Conservation (phyloP, 495 filamentous ascomycete genomes). For the Clavariopsis aquatica region DNA sequence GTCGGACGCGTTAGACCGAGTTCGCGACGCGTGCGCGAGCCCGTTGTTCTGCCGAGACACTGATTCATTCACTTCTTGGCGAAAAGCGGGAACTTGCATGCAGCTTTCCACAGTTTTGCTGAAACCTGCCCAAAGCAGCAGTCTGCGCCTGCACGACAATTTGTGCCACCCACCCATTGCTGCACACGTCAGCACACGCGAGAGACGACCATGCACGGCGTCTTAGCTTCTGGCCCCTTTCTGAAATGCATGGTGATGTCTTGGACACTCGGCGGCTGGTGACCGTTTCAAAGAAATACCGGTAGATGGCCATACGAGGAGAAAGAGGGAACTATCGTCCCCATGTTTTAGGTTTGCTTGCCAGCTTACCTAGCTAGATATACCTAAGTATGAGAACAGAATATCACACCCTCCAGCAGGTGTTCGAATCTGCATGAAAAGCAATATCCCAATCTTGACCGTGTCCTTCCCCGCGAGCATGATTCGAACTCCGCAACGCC, state of each 20-base stretch:
- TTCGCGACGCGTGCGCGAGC: slow-evolving; percentile 6
- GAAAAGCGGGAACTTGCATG: slow-evolving; percentile 20
- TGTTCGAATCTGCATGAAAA: too few relatives aligned
- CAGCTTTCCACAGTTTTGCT: background rate
- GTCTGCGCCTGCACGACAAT: background rate
- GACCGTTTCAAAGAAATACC: too few relatives aligned
- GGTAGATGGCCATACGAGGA: too few relatives aligned
- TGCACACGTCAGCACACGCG: background rate
- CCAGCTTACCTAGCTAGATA: too few relatives aligned
- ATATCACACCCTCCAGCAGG: too few relatives aligned
- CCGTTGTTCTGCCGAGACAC: slow-evolving; percentile 15
- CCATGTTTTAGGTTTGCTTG: too few relatives aligned
- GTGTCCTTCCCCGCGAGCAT: too few relatives aligned
- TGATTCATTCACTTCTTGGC: background rate
- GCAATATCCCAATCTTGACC: too few relatives aligned
- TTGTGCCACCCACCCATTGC: slow-evolving; percentile 10
- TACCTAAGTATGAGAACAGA: too few relatives aligned
- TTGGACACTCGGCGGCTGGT: too few relatives aligned
- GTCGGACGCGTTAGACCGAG: background rate
- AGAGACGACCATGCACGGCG: background rate
- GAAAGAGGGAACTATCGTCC: too few relatives aligned
- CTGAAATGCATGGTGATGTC: background rate
- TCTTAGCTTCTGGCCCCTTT: background rate
- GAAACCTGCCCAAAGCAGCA: slow-evolving; percentile 3
- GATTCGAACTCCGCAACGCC: too few relatives aligned